Percentiles rank a stretch among this genome's conserved stretches.
Conservation (phyloP, 805 yeast genomes). For the Hemisphaericaspora nanyangensis region DNA sequence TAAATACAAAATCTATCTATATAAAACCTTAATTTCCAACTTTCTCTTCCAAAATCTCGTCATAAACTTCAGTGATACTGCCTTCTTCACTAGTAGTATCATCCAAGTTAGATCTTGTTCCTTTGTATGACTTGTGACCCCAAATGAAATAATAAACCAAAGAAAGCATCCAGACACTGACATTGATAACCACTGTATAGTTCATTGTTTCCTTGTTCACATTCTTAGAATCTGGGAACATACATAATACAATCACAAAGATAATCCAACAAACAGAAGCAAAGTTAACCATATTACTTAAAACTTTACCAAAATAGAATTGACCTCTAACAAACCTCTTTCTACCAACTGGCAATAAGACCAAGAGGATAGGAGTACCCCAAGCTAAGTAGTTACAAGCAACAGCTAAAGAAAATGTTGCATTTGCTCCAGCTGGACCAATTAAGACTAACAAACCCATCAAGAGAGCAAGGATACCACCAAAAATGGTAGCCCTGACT, state of each 20-base stretch:
- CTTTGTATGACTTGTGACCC: conserved; percentile 50
- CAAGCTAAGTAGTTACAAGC: conserved; percentile 58
- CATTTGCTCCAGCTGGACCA: conserved; percentile 54
- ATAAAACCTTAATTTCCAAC: no score
- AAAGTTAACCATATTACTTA: conserved; percentile 42
- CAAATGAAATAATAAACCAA: conserved; percentile 44
- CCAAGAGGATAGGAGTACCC: conserved; percentile 54
- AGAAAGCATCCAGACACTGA: conserved; percentile 53
- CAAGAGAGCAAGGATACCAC: conserved; percentile 39
- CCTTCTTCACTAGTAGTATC: no score
- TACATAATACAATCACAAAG: conserved; percentile 50
- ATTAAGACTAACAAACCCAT: conserved; percentile 55
- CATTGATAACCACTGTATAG: conserved; percentile 59
- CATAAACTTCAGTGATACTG: no score
- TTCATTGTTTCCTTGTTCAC: conserved; percentile 51
- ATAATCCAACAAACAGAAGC: conserved; percentile 43
- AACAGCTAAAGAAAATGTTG: conserved; percentile 57
- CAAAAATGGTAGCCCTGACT: conserved; percentile 53
- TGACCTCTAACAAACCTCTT: conserved; percentile 58
- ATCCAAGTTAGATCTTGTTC: conserved; percentile 38
- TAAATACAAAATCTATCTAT: no score
- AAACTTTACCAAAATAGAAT: conserved; percentile 51
- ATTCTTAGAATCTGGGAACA: conserved; percentile 50
- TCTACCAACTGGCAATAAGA: conserved; percentile 46
- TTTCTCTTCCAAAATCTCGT: no score